Evolutionary conservation across 148 eudicot species (phyloP).

Genomic region (Chenopodium quinoa): DNA sequence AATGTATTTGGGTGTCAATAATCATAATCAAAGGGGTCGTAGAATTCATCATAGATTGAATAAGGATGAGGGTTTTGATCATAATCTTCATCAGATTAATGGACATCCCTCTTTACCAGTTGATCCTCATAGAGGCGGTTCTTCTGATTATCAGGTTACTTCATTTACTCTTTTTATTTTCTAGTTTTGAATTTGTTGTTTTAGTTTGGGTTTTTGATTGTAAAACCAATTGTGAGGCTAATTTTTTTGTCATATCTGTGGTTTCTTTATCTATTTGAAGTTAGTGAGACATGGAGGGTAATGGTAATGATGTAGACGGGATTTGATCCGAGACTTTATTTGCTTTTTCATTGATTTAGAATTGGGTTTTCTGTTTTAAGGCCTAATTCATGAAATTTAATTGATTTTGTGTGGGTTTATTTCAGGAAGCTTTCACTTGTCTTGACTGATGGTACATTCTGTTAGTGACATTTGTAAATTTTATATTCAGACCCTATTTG

Average conservation of each 20-base stretch:
- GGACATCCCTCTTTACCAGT: slow-evolving; percentile 18
- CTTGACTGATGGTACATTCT: slow-evolving; percentile 3
- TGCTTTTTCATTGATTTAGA: background rate
- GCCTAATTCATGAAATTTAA: background rate
- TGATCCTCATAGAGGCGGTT: slow-evolving; percentile 28
- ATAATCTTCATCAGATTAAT: slow-evolving; percentile 8
- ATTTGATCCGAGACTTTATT: background rate
- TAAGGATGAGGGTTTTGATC: slow-evolving; percentile 25
- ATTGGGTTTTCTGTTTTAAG: background rate
- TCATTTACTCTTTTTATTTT: background rate
- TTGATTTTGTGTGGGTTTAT: background rate
- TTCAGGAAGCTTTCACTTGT: background rate
- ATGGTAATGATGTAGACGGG: too few relatives aligned
- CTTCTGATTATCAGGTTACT: slow-evolving; percentile 31
- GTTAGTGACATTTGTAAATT: background rate
- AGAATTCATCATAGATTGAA: slow-evolving; percentile 6
- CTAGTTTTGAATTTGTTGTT: background rate
- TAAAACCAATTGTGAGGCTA: too few relatives aligned
- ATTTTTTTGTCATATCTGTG: too few relatives aligned
- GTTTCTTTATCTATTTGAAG: too few relatives aligned
- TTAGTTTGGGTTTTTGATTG: slow-evolving; percentile 1
- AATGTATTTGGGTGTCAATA: slow-evolving; percentile 36
- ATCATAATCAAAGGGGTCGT: slow-evolving; percentile 22
- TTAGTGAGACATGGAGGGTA: too few relatives aligned
- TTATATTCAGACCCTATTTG: background rate